Evolutionary conservation across 768 basidiomycete species (phyloP).

Genomic region (Boletus vermiculosoides): DNA sequence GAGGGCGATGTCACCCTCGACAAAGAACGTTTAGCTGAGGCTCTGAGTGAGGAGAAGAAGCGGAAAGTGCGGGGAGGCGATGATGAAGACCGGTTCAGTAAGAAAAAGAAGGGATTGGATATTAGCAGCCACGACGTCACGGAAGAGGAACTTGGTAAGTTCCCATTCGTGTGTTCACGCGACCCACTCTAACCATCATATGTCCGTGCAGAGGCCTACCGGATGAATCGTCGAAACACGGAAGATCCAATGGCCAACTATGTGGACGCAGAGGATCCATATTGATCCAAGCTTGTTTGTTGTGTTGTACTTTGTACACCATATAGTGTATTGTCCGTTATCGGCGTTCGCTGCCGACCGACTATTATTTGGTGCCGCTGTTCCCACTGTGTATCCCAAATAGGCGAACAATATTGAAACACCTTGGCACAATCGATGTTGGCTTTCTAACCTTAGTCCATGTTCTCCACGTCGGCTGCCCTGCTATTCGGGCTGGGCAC

Average conservation of each 20-base stretch:
- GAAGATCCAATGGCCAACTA: slow-evolving; percentile 96
- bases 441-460: slow-evolving; percentile 29
- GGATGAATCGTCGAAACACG: slow-evolving; percentile 63
- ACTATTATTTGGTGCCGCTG: slow-evolving; percentile 9
- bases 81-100: slow-evolving; percentile 51
- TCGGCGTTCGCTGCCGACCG: not conserved
- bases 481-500: slow-evolving; percentile 74
- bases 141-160: slow-evolving; percentile 81
- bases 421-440: slow-evolving; percentile 7
- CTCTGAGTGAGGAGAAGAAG: slow-evolving; percentile 79
- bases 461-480: slow-evolving; percentile 60
- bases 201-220: slow-evolving; percentile 75
- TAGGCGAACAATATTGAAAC: slow-evolving; percentile 18
- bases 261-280: slow-evolving; percentile 53
- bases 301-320: not conserved
- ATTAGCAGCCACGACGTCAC: slow-evolving; percentile 74
- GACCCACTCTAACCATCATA: slow-evolving; percentile 7
- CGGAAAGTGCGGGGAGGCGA: slow-evolving; percentile 61
- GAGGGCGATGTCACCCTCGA: slow-evolving; percentile 82
- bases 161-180: not conserved
- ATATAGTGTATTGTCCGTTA: not conserved
- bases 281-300: slow-evolving; percentile 1
- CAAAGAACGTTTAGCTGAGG: slow-evolving; percentile 62
- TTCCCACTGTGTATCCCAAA: slow-evolving; percentile 24
- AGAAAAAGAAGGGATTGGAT: slow-evolving; percentile 55